Base-by-base conservation (phyloP, 1,139 yeast genomes). In the Pichia sp. region DNA sequence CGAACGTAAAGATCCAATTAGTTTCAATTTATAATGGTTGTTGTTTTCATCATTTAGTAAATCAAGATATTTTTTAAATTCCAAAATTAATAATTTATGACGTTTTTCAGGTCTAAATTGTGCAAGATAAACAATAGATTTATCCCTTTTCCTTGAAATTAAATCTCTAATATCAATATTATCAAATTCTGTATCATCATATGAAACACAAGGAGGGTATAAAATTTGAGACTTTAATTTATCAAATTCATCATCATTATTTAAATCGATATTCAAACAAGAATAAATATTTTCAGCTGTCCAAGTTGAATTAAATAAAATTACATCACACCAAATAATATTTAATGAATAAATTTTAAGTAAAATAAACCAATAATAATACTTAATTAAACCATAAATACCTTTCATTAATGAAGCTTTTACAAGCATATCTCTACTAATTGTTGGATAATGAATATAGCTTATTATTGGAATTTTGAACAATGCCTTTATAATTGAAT, bases 81-180 rank as follows among this genome's bases (percentile, higher is more conserved):
- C 79, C 4, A 61, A 52, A 34, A 91, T 61, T 4, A 89, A 71
- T 40, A 91, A 66, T 17, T 63, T 69, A 56, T 93, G 98, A 48
- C 98, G 77, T 62, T 93, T 93, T 59, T 93, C 99, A 1, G 96
- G 93, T 45, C 99, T 76, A 63, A 85, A 93, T 62, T 93, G 99
- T 0, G 97, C 97, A 39, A 93, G 65, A 45, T 82, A 86, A 8
- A 91, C 70, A 45, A 88, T 67, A 28, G 70, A 69, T 41, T 40
- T 69, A 63, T 47, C 94, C 69, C 53, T 49, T 24, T 30, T 6
- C 1, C 25, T 25, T 4, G 31, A 45, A 35, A 45, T 9, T 3
- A 51, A 41, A 20, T 41, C 42, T 7, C 35, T 42, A 19, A 50
- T 41, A 10, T 48, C 41, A 10, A 49, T 41, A n/a, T 50, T 51